These are phyloP conservation scores for Backusella westeae DNA, from an alignment of 192 early-diverging fungal species.

Conservation along the genomic window DNA sequence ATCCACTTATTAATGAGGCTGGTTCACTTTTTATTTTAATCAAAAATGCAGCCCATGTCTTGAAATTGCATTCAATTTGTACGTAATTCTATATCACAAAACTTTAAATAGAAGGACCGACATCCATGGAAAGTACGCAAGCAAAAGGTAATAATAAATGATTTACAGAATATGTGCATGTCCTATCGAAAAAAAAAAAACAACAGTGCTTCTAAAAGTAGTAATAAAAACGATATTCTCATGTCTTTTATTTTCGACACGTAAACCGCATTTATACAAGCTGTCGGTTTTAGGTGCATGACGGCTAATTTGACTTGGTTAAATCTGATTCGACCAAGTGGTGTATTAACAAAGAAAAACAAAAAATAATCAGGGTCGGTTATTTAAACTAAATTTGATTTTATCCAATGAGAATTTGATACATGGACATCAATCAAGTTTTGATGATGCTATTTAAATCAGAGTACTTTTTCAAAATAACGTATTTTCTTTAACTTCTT, in stretches of 20 bases:
- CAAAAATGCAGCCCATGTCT: neutral
- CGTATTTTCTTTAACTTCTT: slow-evolving; percentile 6
- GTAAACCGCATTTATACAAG: neutral
- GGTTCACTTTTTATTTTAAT: neutral
- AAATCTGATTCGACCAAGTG: slow-evolving; percentile 12
- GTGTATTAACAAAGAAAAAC: neutral
- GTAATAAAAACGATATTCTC: too few relatives aligned
- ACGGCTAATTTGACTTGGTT: slow-evolving; percentile 10
- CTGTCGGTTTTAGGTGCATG: neutral
- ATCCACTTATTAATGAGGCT: neutral
- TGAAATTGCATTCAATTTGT: neutral
- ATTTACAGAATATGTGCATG: too few relatives aligned
- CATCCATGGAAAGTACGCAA: too few relatives aligned
- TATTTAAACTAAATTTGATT: slow-evolving; percentile 12
- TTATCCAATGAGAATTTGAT: slow-evolving; percentile 18
- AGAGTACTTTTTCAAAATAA: neutral
- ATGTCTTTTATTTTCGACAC: neutral
- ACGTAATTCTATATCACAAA: neutral
- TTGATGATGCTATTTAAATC: neutral
- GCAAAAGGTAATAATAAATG: too few relatives aligned
- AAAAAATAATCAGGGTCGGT: neutral
- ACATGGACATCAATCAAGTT: slow-evolving; percentile 12
- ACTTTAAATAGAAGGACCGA: too few relatives aligned
- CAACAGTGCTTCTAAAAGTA: too few relatives aligned
- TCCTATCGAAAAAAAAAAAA: too few relatives aligned